phyloP scores from a whole-genome alignment of 108 stramenopile species.

The Skeletonema tropicum region DNA sequence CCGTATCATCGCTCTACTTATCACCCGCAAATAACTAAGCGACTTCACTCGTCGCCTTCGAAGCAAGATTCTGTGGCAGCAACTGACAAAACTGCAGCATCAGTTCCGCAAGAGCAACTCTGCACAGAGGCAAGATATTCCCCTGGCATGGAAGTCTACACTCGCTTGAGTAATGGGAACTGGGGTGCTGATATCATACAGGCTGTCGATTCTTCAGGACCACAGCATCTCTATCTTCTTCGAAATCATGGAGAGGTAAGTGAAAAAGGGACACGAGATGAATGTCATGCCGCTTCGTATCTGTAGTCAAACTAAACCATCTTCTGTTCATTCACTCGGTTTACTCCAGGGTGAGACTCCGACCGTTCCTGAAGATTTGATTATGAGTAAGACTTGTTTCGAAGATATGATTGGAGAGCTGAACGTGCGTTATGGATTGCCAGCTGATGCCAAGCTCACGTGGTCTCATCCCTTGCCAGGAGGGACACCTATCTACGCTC shows the following conservation, averaged over 20 bases:
- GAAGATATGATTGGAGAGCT: constrained; percentile 19
- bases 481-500: constrained; percentile 22
- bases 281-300: background rate
- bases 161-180: constrained; percentile 1
- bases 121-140: background rate
- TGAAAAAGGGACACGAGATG: background rate
- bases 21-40: background rate
- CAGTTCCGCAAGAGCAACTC: background rate
- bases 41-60: background rate
- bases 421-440: constrained; percentile 10
- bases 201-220: constrained; percentile 11
- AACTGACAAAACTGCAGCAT: background rate
- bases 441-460: background rate
- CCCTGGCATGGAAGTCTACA: constrained; percentile 36
- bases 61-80: background rate
- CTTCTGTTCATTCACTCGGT: background rate
- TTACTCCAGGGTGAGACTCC: constrained; percentile 6
- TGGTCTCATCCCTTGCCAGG: constrained; percentile 2
- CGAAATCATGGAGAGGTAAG: background rate
- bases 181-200: constrained; percentile 23
- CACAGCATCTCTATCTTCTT: background rate
- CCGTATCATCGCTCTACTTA: background rate
- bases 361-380: constrained; percentile 21
- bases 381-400: constrained; percentile 17
- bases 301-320: background rate